phyloP scores from a whole-genome alignment of 805 yeast species.

The Candida tammaniensis region DNA sequence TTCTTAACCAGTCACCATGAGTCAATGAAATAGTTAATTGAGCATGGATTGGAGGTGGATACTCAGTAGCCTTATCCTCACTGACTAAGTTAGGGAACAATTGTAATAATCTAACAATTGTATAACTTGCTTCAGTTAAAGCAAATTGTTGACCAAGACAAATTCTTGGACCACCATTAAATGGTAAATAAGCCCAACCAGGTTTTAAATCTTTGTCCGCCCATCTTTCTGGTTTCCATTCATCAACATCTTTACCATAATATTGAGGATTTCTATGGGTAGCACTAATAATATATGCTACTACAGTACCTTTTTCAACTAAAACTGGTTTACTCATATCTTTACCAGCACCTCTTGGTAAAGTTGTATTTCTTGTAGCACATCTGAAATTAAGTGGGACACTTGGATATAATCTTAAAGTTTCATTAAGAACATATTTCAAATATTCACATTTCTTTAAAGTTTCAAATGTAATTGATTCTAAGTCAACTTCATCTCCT shows the following conservation, averaged over 20 bases:
- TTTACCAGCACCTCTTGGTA: conserved; percentile 38
- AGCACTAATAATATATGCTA: conserved; percentile 36
- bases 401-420: conserved; percentile 33
- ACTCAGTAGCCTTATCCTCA: conserved; percentile 9
- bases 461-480: conserved; percentile 29
- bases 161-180: conserved; percentile 56
- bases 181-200: conserved; percentile 51
- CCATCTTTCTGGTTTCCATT: conserved; percentile 51
- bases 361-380: conserved; percentile 29
- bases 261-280: conserved; percentile 40
- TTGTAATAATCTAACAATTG: conserved; percentile 33
- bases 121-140: conserved; percentile 49
- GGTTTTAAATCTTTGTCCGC: conserved; percentile 26
- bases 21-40: conserved; percentile 16
- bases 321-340: conserved; percentile 37
- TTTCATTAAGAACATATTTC: conserved; percentile 30
- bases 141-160: conserved; percentile 59
- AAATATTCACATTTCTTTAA: conserved; percentile 34
- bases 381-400: conserved; percentile 33
- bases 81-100: conserved; percentile 20
- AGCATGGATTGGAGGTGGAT: conserved; percentile 17
- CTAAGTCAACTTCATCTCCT: conserved; percentile 21
- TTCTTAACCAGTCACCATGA: conserved; percentile 13
- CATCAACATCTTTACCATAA: conserved; percentile 46
- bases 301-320: conserved; percentile 42